phyloP scores from a whole-genome alignment of 2,329 filamentous ascomycete genomes.

The Calcarisporium arbuscula region DNA sequence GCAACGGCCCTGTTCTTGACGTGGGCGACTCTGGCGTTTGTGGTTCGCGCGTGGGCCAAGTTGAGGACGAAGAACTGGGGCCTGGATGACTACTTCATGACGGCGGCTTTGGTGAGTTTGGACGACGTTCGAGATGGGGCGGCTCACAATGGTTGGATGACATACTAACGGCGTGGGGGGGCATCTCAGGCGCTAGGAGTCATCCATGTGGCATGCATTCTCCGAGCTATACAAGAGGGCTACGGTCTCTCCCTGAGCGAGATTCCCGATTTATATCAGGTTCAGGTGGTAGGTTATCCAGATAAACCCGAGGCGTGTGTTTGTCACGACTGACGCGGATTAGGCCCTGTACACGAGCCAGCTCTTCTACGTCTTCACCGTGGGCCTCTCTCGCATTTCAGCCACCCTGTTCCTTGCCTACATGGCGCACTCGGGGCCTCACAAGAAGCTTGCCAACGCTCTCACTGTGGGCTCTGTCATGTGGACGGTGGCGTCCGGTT shows the following conservation, averaged over 20 bases:
- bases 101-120: slow-evolving; percentile 8
- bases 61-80: slow-evolving; percentile 10
- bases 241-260: no score
- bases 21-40: slow-evolving; percentile 9
- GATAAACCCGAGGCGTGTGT: not conserved
- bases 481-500: slow-evolving; percentile 5
- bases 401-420: slow-evolving; percentile 6
- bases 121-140: not conserved
- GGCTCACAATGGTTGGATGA: not conserved
- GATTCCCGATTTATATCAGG: not conserved
- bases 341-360: slow-evolving; percentile 6
- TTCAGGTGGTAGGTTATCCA: not conserved
- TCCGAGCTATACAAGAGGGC: no score
- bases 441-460: slow-evolving; percentile 4
- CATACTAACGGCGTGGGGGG: not conserved
- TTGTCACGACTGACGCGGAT: not conserved
- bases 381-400: slow-evolving; percentile 7
- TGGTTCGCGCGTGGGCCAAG: slow-evolving; percentile 10
- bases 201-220: no score
- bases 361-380: slow-evolving; percentile 5
- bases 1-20: slow-evolving; percentile 11
- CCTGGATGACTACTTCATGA: slow-evolving; percentile 8
- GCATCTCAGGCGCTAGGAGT: not conserved
- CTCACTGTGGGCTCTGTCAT: slow-evolving; percentile 2
- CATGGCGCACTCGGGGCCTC: slow-evolving; percentile 6